These are phyloP conservation scores for Tetracladium setigerum DNA, from an alignment of 495 filamentous ascomycete genomes.

Conservation along the genomic window DNA sequence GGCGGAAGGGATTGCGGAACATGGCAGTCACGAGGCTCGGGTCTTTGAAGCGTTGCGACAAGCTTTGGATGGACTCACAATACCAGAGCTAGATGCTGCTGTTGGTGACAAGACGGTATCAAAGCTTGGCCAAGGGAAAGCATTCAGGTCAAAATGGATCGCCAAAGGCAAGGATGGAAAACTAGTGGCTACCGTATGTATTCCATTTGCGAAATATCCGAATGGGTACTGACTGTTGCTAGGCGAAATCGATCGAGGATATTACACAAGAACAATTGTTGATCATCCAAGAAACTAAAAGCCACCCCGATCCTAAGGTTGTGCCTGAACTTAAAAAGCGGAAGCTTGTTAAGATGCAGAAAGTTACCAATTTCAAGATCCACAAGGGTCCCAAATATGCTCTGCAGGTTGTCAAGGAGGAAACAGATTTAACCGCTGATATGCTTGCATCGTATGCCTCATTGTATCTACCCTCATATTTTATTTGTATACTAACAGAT, in stretches of 20 bases:
- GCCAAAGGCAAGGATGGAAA: constrained; percentile 70
- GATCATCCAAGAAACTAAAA: constrained; percentile 58
- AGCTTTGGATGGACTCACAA: constrained; percentile 70
- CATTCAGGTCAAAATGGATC: constrained; percentile 96
- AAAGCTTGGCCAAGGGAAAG: constrained; percentile 90
- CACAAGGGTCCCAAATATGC: constrained; percentile 82
- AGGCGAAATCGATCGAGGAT: constrained; percentile 67
- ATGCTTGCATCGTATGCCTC: constrained; percentile 63
- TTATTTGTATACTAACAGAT: constrained; percentile 8
- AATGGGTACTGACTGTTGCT: constrained; percentile 15
- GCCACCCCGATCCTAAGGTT: constrained; percentile 61
- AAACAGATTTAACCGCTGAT: constrained; percentile 89
- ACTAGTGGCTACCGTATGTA: constrained; percentile 31
- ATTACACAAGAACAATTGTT: constrained; percentile 65
- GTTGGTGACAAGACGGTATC: constrained; percentile 78
- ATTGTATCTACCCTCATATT: neutral
- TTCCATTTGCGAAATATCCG: constrained; percentile 17
- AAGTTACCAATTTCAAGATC: constrained; percentile 78
- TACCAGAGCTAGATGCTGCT: constrained; percentile 63
- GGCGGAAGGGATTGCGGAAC: constrained; percentile 64
- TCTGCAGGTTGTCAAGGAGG: constrained; percentile 78
- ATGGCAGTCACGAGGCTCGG: constrained; percentile 91
- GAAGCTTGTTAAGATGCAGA: constrained; percentile 73
- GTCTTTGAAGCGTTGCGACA: constrained; percentile 81
- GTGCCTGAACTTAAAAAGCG: constrained; percentile 79